Conservation (phyloP, 768 basidiomycete species). For the Lactarius evosmus region DNA sequence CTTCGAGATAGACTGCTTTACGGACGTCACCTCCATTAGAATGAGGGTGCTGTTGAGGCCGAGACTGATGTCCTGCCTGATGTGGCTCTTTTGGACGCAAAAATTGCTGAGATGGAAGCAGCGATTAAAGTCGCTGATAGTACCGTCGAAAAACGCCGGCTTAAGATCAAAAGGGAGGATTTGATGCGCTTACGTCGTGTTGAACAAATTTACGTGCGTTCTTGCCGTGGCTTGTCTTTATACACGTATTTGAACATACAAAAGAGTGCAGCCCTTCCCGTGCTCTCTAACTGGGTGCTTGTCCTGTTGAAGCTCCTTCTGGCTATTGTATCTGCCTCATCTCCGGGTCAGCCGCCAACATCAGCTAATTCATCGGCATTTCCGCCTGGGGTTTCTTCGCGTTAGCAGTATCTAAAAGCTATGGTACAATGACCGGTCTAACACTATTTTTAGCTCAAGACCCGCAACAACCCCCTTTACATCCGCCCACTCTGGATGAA, state of each 20-base stretch:
- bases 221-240: neutral
- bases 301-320: constrained; percentile 89
- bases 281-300: constrained; percentile 85
- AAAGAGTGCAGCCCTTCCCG: constrained; percentile 80
- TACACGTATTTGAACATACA: constrained; percentile 9
- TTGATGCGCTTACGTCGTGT: constrained; percentile 84
- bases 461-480: constrained; percentile 47
- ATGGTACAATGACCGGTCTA: constrained; percentile 6
- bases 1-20: neutral
- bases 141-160: constrained; percentile 52
- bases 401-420: constrained; percentile 38
- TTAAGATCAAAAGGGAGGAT: constrained; percentile 71
- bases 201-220: constrained; percentile 87
- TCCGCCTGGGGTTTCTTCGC: constrained; percentile 65
- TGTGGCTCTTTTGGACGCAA: constrained; percentile 65
- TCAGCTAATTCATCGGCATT: constrained; percentile 68
- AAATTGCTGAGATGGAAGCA: constrained; percentile 62
- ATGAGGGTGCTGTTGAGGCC: constrained; percentile 34
- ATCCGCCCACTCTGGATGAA: constrained; percentile 82
- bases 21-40: constrained; percentile 14
- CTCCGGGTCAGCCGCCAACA: constrained; percentile 58
- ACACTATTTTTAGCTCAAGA: constrained; percentile 48
- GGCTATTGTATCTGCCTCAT: constrained; percentile 86
- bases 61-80: constrained; percentile 71
- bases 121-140: constrained; percentile 51